Base-by-base conservation (phyloP, 2,329 filamentous ascomycete genomes). In the Furcasterigmium furcatum region DNA sequence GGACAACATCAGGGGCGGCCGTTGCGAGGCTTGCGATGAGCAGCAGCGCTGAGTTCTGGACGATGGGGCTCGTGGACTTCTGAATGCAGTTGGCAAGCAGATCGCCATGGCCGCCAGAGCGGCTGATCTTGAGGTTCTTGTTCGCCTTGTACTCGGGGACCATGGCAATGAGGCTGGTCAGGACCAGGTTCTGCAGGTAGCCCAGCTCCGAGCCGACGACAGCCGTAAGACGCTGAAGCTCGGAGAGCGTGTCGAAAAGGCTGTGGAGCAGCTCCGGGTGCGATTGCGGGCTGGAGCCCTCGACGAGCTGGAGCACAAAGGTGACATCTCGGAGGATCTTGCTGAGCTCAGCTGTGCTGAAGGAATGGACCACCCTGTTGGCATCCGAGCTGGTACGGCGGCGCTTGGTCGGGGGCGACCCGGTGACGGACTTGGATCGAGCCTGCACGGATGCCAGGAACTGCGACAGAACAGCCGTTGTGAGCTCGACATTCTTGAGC, bases 11-110 rank as follows among this genome's bases (percentile, higher is more conserved):
- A 0, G 95, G 94, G 0, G 90, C 89, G 54, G 91, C 88, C 32
- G 86, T 86, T 19, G 94, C 92, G 34, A 99, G 75, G 46, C 84
- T 87, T 20, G 92, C 91, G 47, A 97, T 88, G 21, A 99, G 74
- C 9, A 97, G 79, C 13, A 99, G 75, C 4, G 94, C 91, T 6
- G 87, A 84, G 60, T 95, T 96, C 62, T 97, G 95, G 7, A 99
- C 91, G 52, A 96, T 90, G 1, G 91, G 91, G 63, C 88, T 96
- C 21, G 88, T 83, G 0, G 91, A 95, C 50, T 89, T 91, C 59
- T 95, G 88, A 38, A 99, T 88, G 69, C 91, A 96, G 60, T 95
- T 91, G 41, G 97, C 91, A 45, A 99, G 83, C 38, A 97, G 70
- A 62, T 99, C 94, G 4, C 90, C 88, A 46, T 95, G 85, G 32